phyloP scores from a whole-genome alignment of 768 basidiomycete species.

The Mycena kentingensis region DNA sequence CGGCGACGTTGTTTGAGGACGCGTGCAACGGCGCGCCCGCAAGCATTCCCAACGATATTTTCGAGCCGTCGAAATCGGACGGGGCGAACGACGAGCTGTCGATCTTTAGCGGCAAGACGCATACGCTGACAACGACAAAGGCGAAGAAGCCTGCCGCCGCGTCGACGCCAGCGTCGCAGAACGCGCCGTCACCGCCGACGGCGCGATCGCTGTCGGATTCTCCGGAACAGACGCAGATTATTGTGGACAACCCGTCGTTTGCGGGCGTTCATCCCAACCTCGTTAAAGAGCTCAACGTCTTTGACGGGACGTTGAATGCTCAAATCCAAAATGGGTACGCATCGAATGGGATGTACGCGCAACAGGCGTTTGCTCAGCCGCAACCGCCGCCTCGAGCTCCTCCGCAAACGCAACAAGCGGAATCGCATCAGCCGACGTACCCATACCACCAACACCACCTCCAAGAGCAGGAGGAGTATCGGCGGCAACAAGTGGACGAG shows the following conservation, averaged over 20 bases:
- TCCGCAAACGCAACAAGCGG: too few relatives aligned
- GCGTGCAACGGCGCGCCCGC: conserved; percentile 48
- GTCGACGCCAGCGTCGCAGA: conserved; percentile 4
- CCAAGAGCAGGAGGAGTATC: conserved; percentile 30
- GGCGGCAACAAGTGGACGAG: conserved; percentile 25
- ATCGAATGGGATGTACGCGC: conserved; percentile 38
- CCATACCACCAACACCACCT: conserved; percentile 32
- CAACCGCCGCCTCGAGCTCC: too few relatives aligned
- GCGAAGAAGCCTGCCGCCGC: conserved; percentile 19
- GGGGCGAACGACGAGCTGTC: conserved; percentile 68
- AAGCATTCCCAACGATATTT: conserved; percentile 57
- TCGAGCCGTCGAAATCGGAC: conserved; percentile 47
- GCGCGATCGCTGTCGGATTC: conserved; percentile 35
- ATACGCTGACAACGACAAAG: conserved; percentile 57
- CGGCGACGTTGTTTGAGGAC: conserved; percentile 52
- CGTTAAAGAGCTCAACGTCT: conserved; percentile 55
- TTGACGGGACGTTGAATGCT: conserved; percentile 54
- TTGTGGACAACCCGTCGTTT: conserved; percentile 42
- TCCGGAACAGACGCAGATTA: conserved; percentile 32
- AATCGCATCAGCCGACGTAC: conserved; percentile 27
- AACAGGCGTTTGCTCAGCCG: conserved; percentile 27
- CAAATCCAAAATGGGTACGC: conserved; percentile 52
- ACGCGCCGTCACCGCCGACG: conserved; percentile 22
- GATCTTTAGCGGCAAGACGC: conserved; percentile 76
- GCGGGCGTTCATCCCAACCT: conserved; percentile 57